These are phyloP conservation scores for Plasmodium sp. DNA, from an alignment of 169 alveolate genomes.

Conservation along the genomic window DNA sequence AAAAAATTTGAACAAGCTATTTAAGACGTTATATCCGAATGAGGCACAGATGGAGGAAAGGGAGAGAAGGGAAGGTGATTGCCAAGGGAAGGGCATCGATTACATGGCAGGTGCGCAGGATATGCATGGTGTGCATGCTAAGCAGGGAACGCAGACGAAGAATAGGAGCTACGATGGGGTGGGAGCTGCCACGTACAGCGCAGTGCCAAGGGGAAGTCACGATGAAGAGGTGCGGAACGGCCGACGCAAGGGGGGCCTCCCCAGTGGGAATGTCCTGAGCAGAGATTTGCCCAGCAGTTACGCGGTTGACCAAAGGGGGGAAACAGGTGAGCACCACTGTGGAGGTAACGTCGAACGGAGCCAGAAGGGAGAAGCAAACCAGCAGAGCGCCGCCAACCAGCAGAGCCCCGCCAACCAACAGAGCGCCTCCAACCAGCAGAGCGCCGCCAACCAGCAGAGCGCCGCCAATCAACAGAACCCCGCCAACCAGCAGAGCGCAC, in stretches of 20 bases:
- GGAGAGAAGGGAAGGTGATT: not conserved
- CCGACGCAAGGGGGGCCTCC: not conserved
- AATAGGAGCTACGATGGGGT: not conserved
- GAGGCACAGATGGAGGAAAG: constrained; percentile 2
- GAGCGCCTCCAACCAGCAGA: not conserved
- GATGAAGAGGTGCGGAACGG: not conserved
- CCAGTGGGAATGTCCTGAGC: not conserved
- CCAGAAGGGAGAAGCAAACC: not conserved
- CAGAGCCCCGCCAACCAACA: not conserved
- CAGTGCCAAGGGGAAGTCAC: not conserved
- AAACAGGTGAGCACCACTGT: not conserved
- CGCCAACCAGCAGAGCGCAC: not conserved
- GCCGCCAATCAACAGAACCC: too few species aligned
- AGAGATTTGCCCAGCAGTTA: not conserved
- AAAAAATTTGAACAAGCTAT: constrained; percentile 24
- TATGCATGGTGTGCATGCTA: not conserved
- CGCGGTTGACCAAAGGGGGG: not conserved
- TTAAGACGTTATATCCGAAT: constrained; percentile 28
- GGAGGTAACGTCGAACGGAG: not conserved
- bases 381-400: not conserved
- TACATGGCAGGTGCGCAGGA: too few species aligned
- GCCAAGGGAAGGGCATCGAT: not conserved
- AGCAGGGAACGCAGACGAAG: not conserved
- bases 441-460: not conserved
- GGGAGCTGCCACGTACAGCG: not conserved